Conservation (phyloP, 192 early-diverging fungal species). For the Phycomyces nitens region DNA sequence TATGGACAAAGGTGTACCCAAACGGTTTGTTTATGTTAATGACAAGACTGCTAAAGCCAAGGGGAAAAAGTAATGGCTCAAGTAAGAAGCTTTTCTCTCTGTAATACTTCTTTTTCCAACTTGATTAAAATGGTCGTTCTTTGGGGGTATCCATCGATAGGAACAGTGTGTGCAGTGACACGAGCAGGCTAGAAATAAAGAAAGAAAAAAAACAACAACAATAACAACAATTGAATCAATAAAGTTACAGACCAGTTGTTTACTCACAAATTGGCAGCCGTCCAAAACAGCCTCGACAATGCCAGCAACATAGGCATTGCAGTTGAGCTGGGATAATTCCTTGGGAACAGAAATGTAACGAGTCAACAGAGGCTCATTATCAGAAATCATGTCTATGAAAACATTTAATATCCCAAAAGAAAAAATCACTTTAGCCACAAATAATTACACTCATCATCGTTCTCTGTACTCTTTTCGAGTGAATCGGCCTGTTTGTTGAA, state of each 20-base stretch:
- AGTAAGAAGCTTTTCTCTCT: constrained; percentile 71
- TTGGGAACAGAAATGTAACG: constrained; percentile 93
- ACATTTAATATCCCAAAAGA: too few relatives aligned
- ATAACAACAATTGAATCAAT: too few relatives aligned
- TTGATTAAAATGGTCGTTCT: constrained; percentile 96
- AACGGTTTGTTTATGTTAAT: constrained; percentile 41
- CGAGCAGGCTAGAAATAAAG: constrained; percentile 57
- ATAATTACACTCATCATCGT: constrained; percentile 89
- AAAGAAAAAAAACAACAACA: not conserved
- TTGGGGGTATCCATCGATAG: constrained; percentile 79
- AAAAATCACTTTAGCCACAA: not conserved
- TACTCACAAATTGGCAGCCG: constrained; percentile 83
- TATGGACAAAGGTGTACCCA: constrained; percentile 47
- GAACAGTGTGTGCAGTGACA: constrained; percentile 92
- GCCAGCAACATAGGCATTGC: constrained; percentile 93
- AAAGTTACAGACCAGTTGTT: not conserved
- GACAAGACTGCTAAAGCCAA: constrained; percentile 38
- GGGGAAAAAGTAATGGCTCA: constrained; percentile 33
- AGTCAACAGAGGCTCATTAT: constrained; percentile 89
- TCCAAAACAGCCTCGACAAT: constrained; percentile 94
- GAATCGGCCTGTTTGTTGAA: constrained; percentile 97
- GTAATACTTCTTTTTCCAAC: constrained; percentile 78
- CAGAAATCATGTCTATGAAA: constrained; percentile 95
- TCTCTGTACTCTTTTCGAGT: constrained; percentile 92
- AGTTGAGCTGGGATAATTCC: constrained; percentile 89